Evolutionary conservation across 768 basidiomycete species (phyloP), one percentile per base, ranked within the genome.

Genomic region (Tricholoma sp.): DNA sequence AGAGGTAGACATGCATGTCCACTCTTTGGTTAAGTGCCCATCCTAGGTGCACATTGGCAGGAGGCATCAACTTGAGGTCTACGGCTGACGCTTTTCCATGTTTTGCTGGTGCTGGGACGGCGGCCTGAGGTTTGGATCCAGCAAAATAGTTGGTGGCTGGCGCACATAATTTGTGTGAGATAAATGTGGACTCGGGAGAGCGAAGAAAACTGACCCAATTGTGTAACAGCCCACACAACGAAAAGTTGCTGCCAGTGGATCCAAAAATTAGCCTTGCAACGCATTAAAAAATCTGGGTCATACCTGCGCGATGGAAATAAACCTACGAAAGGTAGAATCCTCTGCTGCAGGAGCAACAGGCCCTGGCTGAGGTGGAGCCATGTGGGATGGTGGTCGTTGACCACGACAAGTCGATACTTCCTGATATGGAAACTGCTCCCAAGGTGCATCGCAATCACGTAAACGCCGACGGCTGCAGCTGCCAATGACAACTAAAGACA

Each of bases 1-100:
- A 83, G 32, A 94, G 71, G 65, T 85, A 81, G 3, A 92, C 82
- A 57, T 92, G 80, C 81, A 91, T 85, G 45, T 86, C 80, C 8
- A 92, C 69, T 3, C 75, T 71, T 53, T 83, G 76, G 1, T 80
- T 83, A 1, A 88, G 73, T 9, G 73, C 67, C 89, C 89, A 92
- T 39, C 79, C 82, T 4, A 76, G 80, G 12, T 71, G 58, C 1
- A 75, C 83, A 24, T 83, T 76, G 12, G 70, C 73, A 5, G 89
- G 88, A 7, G 84, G 81, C 12, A 80, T 67, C n/a, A 69, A 57
- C 66, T 74, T 73, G 8, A 84, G 79, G 62, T 84, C 76, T 5
- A 74, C 66, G 39, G 73, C 63, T 51, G 76, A 64, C 37, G 70
- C 53, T 29, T 66, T 66, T 12, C 50, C 50, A 31, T 57, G 57